Conservation (phyloP, 2,329 filamentous ascomycete species). For the Epichloe aotearoae region DNA sequence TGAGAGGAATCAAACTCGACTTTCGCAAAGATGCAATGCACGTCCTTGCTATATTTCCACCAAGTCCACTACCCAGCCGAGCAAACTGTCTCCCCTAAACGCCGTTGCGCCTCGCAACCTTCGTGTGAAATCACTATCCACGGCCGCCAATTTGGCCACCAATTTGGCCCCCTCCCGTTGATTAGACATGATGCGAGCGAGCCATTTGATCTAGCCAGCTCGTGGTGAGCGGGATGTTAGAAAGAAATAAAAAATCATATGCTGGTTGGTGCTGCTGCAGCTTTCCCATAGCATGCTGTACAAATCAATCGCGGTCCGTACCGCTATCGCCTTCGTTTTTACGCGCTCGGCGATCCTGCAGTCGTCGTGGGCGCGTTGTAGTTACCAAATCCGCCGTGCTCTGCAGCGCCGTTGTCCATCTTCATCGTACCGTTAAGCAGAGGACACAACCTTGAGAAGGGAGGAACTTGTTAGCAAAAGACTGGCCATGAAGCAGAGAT, state of each 20-base stretch:
- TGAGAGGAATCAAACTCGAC: no score
- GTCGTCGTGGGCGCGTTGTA: conserved; percentile 28
- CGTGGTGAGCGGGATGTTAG: no score
- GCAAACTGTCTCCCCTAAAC: neutral
- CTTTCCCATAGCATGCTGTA: neutral
- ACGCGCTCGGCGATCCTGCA: conserved; percentile 19
- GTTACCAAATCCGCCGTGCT: conserved; percentile 46
- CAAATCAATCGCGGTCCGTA: neutral
- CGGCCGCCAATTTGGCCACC: no score
- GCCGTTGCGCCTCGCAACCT: neutral
- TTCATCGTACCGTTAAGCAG: conserved; percentile 76
- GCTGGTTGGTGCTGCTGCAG: no score
- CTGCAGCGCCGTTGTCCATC: conserved; percentile 38
- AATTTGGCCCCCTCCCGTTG: no score
- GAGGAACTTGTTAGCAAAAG: conserved; percentile 8
- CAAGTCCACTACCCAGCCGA: no score
- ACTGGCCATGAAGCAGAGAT: neutral
- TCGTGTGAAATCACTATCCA: no score
- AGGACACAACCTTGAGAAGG: conserved; percentile 56
- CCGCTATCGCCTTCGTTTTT: neutral
- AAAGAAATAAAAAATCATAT: no score
- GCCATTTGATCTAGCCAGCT: no score
- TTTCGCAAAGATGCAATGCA: no score
- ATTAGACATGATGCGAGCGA: no score
- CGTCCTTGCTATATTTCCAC: neutral